Base-by-base conservation (phyloP, 2,329 filamentous ascomycete species). In the Dendrostoma leiphaemia region DNA sequence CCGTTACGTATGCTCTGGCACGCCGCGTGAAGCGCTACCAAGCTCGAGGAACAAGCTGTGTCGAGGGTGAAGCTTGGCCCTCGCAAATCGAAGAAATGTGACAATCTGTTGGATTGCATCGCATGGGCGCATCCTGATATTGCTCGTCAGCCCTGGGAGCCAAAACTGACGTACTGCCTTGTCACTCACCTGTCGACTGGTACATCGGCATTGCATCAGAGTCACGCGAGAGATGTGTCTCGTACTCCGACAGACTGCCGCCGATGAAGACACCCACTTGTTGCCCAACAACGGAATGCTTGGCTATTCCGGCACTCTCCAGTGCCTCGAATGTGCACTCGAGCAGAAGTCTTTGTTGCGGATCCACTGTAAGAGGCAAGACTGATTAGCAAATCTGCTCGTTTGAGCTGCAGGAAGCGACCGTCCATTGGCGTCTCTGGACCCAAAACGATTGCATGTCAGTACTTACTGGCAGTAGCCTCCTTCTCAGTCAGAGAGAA, bases 311-410 rank as follows among this genome's bases (percentile, higher is more conserved):
- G 2, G 77, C 78, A 53, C 75, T 79, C 59, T 82, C 79, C 9
- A 82, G 66, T 0, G 78, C 77, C 62, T 83, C 79, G 55, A 78
- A 82, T 0, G 77, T 75, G 55, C 75, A 79, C 62, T 83, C 79
- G 2, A 82, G 68, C 7, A 80, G 68, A 19, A 80, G 67, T 1
- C 80, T 71, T 54, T 82, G 78, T 56, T 82, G 79, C 0, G 80
- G 80, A 46, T 83, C 79, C 75, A 82, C 78, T 0, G 76, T 32
- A 4, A n/a, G 17, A 37, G 2, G 3, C 8, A n/a, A 43, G 19
- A 19, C n/a, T 4, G 1, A 41, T 6, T 10, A 21, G 6, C 21
- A 41, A 10, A 26, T 8, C 8, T 10, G 38, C 12, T 7, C 21
- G 6, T 15, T n/a, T n/a, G n/a, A n/a, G n/a, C n/a, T n/a, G n/a